phyloP scores from a whole-genome alignment of 768 basidiomycete genomes.

The Leccinum rimulosum region DNA sequence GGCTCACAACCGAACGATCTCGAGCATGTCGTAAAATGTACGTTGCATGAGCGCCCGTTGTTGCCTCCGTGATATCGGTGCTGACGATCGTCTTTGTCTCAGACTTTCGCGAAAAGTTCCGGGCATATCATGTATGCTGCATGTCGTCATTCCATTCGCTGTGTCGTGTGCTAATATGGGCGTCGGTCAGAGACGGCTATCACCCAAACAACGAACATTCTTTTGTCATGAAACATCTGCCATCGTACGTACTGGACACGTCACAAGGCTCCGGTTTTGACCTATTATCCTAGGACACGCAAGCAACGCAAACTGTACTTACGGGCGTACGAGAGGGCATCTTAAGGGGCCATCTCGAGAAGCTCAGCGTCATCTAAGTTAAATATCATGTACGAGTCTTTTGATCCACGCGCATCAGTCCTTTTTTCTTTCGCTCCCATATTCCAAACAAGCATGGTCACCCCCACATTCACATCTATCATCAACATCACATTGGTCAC shows the following conservation, averaged over 20 bases:
- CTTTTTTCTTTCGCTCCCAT: not conserved
- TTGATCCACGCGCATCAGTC: not conserved
- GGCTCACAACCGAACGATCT: slow-evolving; percentile 57
- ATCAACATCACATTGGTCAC: not conserved
- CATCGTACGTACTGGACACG: slow-evolving; percentile 44
- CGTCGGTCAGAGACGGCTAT: slow-evolving; percentile 47
- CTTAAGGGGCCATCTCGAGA: slow-evolving; percentile 31
- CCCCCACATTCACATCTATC: not conserved
- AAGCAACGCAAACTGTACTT: slow-evolving; percentile 37
- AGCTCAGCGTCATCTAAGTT: slow-evolving; percentile 28
- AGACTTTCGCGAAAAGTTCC: slow-evolving; percentile 75
- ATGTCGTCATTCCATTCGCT: slow-evolving; percentile 17
- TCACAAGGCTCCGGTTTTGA: not conserved
- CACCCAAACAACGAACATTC: slow-evolving; percentile 56
- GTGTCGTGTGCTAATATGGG: not conserved
- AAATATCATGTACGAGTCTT: not conserved
- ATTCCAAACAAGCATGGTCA: not conserved
- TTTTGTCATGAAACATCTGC: slow-evolving; percentile 72
- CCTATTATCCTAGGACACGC: slow-evolving; percentile 32
- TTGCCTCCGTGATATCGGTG: not conserved
- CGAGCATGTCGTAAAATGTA: slow-evolving; percentile 60
- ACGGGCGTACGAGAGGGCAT: slow-evolving; percentile 44
- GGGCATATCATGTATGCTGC: slow-evolving; percentile 49
- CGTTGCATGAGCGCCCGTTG: slow-evolving; percentile 20
- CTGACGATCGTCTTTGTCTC: not conserved